These are phyloP conservation scores for Colletotrichum tanaceti DNA, from an alignment of 2,329 filamentous ascomycete genomes.

Conservation along the genomic window DNA sequence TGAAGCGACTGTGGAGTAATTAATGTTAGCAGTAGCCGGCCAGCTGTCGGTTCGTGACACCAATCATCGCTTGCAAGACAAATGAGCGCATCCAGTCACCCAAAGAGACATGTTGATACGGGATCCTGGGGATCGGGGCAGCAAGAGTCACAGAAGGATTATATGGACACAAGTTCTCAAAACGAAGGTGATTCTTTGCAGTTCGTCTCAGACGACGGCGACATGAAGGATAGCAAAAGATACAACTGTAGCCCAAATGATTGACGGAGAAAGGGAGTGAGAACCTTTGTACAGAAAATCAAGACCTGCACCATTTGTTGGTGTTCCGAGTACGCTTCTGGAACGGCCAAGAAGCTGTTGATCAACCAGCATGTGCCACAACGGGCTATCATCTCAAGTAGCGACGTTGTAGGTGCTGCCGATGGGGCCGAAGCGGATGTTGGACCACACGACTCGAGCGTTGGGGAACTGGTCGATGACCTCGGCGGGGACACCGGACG, in stretches of 20 bases:
- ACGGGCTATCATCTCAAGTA: neutral
- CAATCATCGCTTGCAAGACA: too few species aligned
- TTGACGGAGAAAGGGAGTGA: constrained; percentile 20
- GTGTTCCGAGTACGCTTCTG: neutral
- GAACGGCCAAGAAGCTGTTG: neutral
- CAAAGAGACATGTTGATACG: too few species aligned
- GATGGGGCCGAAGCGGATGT: constrained; percentile 62
- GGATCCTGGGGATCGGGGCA: too few species aligned
- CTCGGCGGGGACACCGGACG: constrained; percentile 57
- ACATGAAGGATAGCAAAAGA: neutral
- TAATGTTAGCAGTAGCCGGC: neutral
- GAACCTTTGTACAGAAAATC: constrained; percentile 18
- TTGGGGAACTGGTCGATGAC: constrained; percentile 54
- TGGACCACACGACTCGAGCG: constrained; percentile 59
- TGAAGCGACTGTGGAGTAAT: neutral
- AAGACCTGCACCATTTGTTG: neutral
- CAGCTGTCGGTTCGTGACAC: too few species aligned
- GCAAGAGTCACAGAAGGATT: too few species aligned
- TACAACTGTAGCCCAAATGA: neutral
- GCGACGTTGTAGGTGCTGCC: constrained; percentile 51
- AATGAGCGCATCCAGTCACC: too few species aligned
- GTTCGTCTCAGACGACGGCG: too few species aligned
- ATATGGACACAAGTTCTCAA: too few species aligned
- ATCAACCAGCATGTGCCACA: neutral
- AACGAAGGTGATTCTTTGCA: too few species aligned